Evolutionary conservation across 2,329 filamentous ascomycete species (phyloP), one percentile per base, ranked within the genome.

Genomic region (Colletotrichum phormii): DNA sequence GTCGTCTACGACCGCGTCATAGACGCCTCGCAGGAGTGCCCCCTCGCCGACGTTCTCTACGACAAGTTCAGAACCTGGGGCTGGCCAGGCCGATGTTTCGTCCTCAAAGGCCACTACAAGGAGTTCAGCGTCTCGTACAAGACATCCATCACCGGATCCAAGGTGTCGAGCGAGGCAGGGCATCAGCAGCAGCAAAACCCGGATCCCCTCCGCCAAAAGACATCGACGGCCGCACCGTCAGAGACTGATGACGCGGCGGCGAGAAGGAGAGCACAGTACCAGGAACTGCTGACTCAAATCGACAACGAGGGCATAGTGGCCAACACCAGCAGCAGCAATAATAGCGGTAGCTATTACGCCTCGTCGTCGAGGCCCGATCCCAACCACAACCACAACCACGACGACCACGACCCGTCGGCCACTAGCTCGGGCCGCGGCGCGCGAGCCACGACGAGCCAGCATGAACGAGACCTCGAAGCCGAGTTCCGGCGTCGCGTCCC

Each of bases 51-150:
- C 15, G 78, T 83, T 0, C 76, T 90, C 2, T 77, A 84, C 24
- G 78, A 82, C 51, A 88, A 87, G 72, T 81, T 90, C 64, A 84
- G 80, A 62, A 77, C 78, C 18, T 82, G 84, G 75, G 86, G 84
- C 26, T 90, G 88, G 88, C 73, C 75, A 0, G 88, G 88, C 2
- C 84, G 85, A 53, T 86, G 83, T 71, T 89, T 89, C 75, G 81
- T 90, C 8, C 82, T 90, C 42, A 89, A 89, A 76, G 88, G 88
- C 0, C 86, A 88, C 65, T 90, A 87, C 76, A 83, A 84, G 59
- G 88, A 90, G 74, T 90, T 90, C 73, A 87, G 86, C 18, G 81
- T 82, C 31, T 87, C 86, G 0, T 90, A 88, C 74, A 84, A 85
- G 72, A 86, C 85, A 71, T 86, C 88, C 72, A 87, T 89, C 71